Conservation (phyloP, 345 rosid genomes). For the Rubroshorea leprosula region DNA sequence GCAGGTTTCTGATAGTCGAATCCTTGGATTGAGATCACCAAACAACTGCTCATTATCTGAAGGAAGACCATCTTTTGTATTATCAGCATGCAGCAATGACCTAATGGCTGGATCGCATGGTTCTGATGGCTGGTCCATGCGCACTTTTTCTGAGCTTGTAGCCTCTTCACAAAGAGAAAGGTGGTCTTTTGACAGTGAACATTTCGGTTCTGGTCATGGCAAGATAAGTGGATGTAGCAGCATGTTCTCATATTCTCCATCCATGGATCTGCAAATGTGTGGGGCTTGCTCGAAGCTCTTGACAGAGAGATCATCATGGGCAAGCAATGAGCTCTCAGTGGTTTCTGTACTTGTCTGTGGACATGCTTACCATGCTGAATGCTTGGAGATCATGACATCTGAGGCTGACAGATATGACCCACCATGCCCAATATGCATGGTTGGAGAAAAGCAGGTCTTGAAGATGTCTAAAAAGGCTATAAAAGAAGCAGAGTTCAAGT, state of each 20-base stretch:
- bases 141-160: slow-evolving; percentile 81
- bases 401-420: slow-evolving; percentile 80
- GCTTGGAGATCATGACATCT: slow-evolving; percentile 64
- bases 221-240: slow-evolving; percentile 70
- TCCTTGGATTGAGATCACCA: slow-evolving; percentile 71
- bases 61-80: slow-evolving; percentile 74
- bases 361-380: slow-evolving; percentile 84
- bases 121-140: slow-evolving; percentile 92
- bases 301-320: slow-evolving; percentile 55
- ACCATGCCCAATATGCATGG: slow-evolving; percentile 67
- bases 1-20: slow-evolving; percentile 86
- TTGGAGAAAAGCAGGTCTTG: slow-evolving; percentile 65
- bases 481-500: slow-evolving; percentile 55
- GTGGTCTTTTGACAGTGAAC: slow-evolving; percentile 95
- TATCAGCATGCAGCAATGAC: slow-evolving; percentile 67
- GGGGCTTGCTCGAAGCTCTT: slow-evolving; percentile 74
- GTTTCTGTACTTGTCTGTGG: slow-evolving; percentile 83
- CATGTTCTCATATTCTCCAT: slow-evolving; percentile 74
- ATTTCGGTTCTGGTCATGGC: slow-evolving; percentile 49
- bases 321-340: slow-evolving; percentile 53
- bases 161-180: slow-evolving; percentile 86
- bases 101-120: slow-evolving; percentile 66
- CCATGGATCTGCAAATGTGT: slow-evolving; percentile 59
- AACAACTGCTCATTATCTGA: slow-evolving; percentile 59
- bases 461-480: slow-evolving; percentile 58